Percentiles rank a stretch among this genome's conserved stretches.
phyloP scores from a whole-genome alignment of 2,329 filamentous ascomycete species.

The Fusarium tuaranense region DNA sequence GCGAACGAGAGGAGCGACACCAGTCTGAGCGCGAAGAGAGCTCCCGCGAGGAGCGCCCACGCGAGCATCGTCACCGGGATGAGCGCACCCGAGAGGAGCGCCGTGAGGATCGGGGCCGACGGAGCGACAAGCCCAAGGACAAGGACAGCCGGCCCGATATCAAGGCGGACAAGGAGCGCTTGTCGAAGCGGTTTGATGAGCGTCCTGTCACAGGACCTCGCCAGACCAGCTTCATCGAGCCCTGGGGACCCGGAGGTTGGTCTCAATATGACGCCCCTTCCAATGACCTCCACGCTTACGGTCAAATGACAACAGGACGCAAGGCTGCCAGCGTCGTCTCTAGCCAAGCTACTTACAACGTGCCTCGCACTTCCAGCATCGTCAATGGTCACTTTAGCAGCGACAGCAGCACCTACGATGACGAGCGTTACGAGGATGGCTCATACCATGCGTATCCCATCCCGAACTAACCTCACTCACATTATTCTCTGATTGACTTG shows the following conservation, averaged over 20 bases:
- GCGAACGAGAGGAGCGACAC: slow-evolving; percentile 38
- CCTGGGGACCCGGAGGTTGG: slow-evolving; percentile 49
- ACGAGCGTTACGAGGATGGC: slow-evolving; percentile 50
- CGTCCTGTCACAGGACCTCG: slow-evolving; percentile 43
- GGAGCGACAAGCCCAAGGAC: slow-evolving; percentile 44
- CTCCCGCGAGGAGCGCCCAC: slow-evolving; percentile 36
- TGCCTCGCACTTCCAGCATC: slow-evolving; percentile 47
- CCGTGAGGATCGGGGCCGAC: slow-evolving; percentile 39
- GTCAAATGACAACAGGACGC: slow-evolving; percentile 44
- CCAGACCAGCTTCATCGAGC: slow-evolving; percentile 51
- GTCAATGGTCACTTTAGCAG: slow-evolving; percentile 45
- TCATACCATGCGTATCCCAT: slow-evolving; percentile 53
- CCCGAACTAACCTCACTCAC: slow-evolving; percentile 43
- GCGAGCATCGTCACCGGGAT: slow-evolving; percentile 27
- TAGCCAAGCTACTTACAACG: slow-evolving; percentile 40
- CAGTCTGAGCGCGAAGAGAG: slow-evolving; percentile 37
- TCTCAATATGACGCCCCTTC: slow-evolving; percentile 42
- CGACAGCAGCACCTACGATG: slow-evolving; percentile 46
- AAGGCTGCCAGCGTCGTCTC: slow-evolving; percentile 41
- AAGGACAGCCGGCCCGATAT: slow-evolving; percentile 45
- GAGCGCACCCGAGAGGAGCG: slow-evolving; percentile 41
- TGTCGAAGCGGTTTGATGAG: slow-evolving; percentile 54
- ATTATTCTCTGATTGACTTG: slow-evolving; percentile 23
- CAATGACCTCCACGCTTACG: slow-evolving; percentile 44
- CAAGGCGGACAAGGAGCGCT: slow-evolving; percentile 51